Base-by-base conservation (phyloP, 2,329 filamentous ascomycete species). In the Talaromyces verruculosus region DNA sequence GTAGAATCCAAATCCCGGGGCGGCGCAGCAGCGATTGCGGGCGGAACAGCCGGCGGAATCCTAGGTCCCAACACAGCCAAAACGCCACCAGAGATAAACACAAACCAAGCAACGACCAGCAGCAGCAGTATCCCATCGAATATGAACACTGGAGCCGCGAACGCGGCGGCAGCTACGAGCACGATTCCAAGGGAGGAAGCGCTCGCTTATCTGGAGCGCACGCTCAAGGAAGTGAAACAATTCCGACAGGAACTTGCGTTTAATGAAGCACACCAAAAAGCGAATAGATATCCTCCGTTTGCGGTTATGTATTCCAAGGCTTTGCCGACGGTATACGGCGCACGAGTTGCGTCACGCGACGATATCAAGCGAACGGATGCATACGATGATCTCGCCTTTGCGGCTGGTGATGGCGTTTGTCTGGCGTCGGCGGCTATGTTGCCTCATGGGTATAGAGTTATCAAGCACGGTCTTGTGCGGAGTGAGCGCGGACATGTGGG, bases 401-500 rank as follows among this genome's bases (percentile, higher is more conserved):
- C 91, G 0, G 89, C 89, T 25, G 93, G 93, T 1, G 93, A 98
- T 74, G 94, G 93, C 0, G 93, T 98, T 0, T 92, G 94, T 64
- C 84, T 97, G 6, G 91, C 93, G 0, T 87, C 87, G 61, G 91
- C 94, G 68, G 91, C 93, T 0, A 94, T 96, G 91, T 78, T 96
- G 51, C 93, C 93, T 0, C 80, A 86, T 2, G 93, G 93, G 0
- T 97, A 97, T 75, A 84, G 85, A 59, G 82, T 91, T 41, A 91
- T 89, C 1, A 87, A 85, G 55, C 89, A 89, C 13, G 93, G 93
- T 0, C 82, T 92, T 19, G 87, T 97, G 13, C 89, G 87, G 70
- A 93, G 89, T 63, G 92, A 96, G 69, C 84, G 92, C 2, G 93
- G 94, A 0, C 94, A 98, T 79, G 89, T 97, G 41, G 93, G 91